Evolutionary conservation across 768 basidiomycete species (phyloP).

Genomic region (Mrakia gelida): DNA sequence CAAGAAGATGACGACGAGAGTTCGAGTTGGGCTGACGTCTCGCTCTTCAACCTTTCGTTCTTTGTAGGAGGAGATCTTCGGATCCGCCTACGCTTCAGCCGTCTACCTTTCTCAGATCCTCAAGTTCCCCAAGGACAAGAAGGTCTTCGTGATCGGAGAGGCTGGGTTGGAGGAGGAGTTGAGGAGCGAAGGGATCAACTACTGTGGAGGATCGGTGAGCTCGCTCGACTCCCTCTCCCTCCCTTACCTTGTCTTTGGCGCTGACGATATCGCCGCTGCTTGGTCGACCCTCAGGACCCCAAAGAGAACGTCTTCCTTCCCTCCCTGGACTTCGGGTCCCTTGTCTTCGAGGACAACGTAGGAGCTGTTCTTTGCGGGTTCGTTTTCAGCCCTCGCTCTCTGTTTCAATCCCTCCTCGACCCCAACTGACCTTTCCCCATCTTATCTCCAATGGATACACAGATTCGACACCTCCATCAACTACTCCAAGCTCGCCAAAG

Average conservation of each 20-base stretch:
- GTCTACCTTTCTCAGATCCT: slow-evolving; percentile 83
- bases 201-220: slow-evolving; percentile 78
- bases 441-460: background rate
- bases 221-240: background rate
- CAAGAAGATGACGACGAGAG: too few species aligned
- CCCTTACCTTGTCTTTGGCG: background rate
- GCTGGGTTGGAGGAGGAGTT: slow-evolving; percentile 88
- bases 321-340: slow-evolving; percentile 58
- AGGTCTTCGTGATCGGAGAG: slow-evolving; percentile 93
- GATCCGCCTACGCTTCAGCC: slow-evolving; percentile 82
- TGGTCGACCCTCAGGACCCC: slow-evolving; percentile 59
- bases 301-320: slow-evolving; percentile 74
- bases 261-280: background rate
- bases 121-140: slow-evolving; percentile 82
- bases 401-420: background rate
- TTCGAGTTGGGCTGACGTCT: background rate
- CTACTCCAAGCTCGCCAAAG: slow-evolving; percentile 91
- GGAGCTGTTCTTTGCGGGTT: slow-evolving; percentile 94
- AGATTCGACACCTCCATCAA: slow-evolving; percentile 40
- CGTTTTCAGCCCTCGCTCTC: slow-evolving; percentile 48
- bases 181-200: slow-evolving; percentile 72
- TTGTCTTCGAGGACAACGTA: slow-evolving; percentile 63
- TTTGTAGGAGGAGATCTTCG: slow-evolving; percentile 86
- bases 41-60: background rate
- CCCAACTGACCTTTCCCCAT: background rate